Base-by-base conservation (phyloP, 2,329 filamentous ascomycete species). In the Zasmidium angulare region DNA sequence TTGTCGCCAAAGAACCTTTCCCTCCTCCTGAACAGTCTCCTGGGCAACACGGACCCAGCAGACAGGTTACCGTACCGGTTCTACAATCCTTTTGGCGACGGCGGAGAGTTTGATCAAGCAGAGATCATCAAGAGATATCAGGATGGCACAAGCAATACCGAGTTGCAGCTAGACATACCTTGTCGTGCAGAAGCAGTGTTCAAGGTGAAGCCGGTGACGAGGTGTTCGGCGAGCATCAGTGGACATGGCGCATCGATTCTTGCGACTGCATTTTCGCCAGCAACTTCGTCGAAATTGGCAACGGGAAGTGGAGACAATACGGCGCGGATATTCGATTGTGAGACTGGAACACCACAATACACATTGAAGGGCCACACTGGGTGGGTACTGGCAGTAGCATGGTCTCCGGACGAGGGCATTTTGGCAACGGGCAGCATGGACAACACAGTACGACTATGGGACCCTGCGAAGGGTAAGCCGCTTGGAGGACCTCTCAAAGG, bases 391-490 rank as follows among this genome's bases (percentile, higher is more conserved):
- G 90, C 87, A 1, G 91, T 96, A 2, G 86, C 87, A 56, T 98
- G 91, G 86, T 92, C 90, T 14, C 91, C 93, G 0, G 91, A 97
- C 71, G 91, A 89, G 11, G 82, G 83, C 24, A 84, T 88, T 48
- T 84, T 98, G 53, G 93, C 92, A 1, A 97, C 92, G 0, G 93
- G 93, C 58, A 91, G 90, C 71, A 96, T 96, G 86, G 93, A 99
- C 74, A 95, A 92, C 71, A 90, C 89, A 0, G 87, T 97, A n/a
- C 82, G 92, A 50, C 79, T 98, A 50, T 98, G 93, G 92, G 88
- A 96, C 70, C 86, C 93, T 0, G 86, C 86, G 62, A 92, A 89
- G 2, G 95, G 95, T 12, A 88, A 89, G 69, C 78, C 88, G 17
- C 75, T 90, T 6, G 90, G 90, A 2, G 82, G 84, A 19, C 82